These are phyloP conservation scores for Globisporangium lucens DNA, from an alignment of 352 stramenopile species.

Conservation along the genomic window DNA sequence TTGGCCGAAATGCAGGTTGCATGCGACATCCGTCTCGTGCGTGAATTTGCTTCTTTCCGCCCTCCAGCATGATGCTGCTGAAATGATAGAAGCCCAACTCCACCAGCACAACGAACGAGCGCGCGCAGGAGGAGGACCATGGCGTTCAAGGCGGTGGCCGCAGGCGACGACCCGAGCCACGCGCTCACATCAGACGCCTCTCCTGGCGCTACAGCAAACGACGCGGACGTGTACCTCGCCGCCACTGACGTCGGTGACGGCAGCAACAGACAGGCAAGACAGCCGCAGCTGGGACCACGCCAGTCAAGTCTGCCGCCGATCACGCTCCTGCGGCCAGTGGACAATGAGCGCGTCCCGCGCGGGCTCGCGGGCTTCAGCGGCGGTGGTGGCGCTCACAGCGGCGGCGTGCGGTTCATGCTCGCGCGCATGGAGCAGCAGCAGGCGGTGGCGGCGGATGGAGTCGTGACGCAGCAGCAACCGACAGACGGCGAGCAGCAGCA, in stretches of 20 bases:
- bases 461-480: background rate
- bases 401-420: conserved; percentile 5
- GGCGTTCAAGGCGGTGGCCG: background rate
- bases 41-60: no score
- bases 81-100: background rate
- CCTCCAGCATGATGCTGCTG: no score
- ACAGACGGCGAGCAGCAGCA: conserved; percentile 10
- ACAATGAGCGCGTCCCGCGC: background rate
- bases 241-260: background rate
- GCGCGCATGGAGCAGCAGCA: background rate
- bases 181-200: background rate
- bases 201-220: background rate
- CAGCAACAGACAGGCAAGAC: background rate
- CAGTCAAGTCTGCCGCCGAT: conserved; percentile 14
- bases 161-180: background rate
- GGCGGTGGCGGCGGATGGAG: background rate
- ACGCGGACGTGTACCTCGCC: conserved; percentile 14
- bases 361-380: background rate
- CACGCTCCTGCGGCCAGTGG: conserved; percentile 4
- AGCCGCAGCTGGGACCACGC: background rate
- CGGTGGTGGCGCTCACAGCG: no score
- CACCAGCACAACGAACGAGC: background rate
- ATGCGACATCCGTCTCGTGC: no score
- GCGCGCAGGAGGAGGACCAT: background rate
- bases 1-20: no score